Percentiles rank a stretch among this genome's conserved stretches.
Evolutionary conservation across 2,329 filamentous ascomycete species (phyloP).

Genomic region (Apiospora arundinis): DNA sequence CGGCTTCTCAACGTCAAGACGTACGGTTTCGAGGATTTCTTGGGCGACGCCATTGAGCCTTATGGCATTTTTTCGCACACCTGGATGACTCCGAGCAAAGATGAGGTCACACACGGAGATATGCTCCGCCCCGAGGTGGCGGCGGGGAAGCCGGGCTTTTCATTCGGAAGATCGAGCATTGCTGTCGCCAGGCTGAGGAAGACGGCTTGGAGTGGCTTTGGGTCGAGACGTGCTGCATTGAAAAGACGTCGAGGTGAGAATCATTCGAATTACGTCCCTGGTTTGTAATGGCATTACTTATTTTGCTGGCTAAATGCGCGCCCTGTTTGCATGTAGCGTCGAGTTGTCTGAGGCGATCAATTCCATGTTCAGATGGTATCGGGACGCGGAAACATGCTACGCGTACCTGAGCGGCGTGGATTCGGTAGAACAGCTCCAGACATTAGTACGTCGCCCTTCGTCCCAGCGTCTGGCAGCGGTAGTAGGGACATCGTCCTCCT

Average conservation of each 20-base stretch:
- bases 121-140: neutral
- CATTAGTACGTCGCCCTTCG: neutral
- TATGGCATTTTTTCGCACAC: slow-evolving; percentile 23
- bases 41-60: neutral
- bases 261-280: neutral
- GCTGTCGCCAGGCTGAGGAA: slow-evolving; percentile 18
- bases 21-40: neutral
- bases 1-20: neutral
- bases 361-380: slow-evolving; percentile 1
- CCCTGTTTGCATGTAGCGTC: neutral
- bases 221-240: slow-evolving; percentile 22
- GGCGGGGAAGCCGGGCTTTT: slow-evolving; percentile 5
- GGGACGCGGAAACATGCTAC: neutral
- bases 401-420: neutral
- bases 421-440: neutral
- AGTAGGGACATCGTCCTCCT: no score
- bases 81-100: neutral
- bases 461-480: neutral
- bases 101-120: slow-evolving; percentile 22
- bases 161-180: slow-evolving; percentile 18
- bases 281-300: neutral
- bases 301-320: neutral
- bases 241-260: neutral
- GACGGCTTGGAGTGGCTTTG: slow-evolving; percentile 19
- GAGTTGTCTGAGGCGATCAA: neutral